Base-by-base conservation (phyloP, 805 yeast species). In the Pichia membranifaciens region DNA sequence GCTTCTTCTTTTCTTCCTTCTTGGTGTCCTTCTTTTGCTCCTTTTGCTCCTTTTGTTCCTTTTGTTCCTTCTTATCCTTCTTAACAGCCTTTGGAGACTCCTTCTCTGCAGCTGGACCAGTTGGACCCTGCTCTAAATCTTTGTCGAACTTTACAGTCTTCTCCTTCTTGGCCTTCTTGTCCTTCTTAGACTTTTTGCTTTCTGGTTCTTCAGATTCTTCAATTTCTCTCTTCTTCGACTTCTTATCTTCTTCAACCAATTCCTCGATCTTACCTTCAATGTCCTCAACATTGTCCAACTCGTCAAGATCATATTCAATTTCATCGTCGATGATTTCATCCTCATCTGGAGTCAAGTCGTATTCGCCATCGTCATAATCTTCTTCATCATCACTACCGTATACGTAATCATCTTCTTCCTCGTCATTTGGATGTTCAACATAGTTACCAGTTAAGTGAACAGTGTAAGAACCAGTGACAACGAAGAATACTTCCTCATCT, bases 391-490 rank as follows among this genome's bases (percentile, higher is more conserved):
- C 73, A 44, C 65, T 73, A 40, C 74, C 78, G 49, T 72, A 75
- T 34, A 69, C 71, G 44, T 73, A 80, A 44, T 75, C 77, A 52
- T 65, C 68, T 49, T 73, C 78, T 45, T 78, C 84, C 38, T 73
- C 79, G 62, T 90, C 96, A 61, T 81, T 87, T 67, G 98, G 97
- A 70, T 90, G 96, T 69, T 87, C 95, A 63, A 93, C 84, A 71
- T 84, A 89, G 82, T 93, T 91, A 74, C 99, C 99, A 57, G 87
- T 75, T 59, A 93, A 73, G 68, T 91, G 95, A 56, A 93, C 76
- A 56, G 95, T 85, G 74, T 89, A 91, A 23, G 97, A 88, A 64
- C 99, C 99, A 52, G 96, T 85, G 49, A 87, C 97, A 62, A 88
- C 95, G 63, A 93, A 93, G 74, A 75, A 82, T 52, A 93, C 88